Evolutionary conservation across 2,329 filamentous ascomycete species (phyloP).

Genomic region (Aspergillus sp.): DNA sequence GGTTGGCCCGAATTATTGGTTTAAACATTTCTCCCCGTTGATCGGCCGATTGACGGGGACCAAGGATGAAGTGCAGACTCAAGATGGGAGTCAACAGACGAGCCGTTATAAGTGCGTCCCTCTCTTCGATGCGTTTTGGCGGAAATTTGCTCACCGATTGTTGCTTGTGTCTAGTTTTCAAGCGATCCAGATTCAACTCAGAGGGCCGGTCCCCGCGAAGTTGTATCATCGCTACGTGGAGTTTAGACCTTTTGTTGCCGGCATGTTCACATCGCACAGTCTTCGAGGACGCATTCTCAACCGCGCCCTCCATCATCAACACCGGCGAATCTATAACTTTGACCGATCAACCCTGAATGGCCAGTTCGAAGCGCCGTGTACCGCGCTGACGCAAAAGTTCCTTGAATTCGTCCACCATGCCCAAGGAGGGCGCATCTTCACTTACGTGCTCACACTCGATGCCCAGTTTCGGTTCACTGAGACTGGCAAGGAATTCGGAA

Average conservation of each 20-base stretch:
- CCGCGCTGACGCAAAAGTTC: constrained; percentile 74
- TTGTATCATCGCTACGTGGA: constrained; percentile 93
- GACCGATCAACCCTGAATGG: constrained; percentile 74
- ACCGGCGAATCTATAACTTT: constrained; percentile 85
- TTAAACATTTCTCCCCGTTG: constrained; percentile 84
- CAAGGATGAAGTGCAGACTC: constrained; percentile 62
- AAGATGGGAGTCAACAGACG: constrained; percentile 53
- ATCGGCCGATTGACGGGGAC: constrained; percentile 77
- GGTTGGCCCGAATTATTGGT: constrained; percentile 71
- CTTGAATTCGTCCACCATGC: constrained; percentile 84
- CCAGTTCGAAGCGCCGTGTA: constrained; percentile 62
- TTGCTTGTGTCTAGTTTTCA: constrained; percentile 66
- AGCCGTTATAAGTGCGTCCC: constrained; percentile 72
- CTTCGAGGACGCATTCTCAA: constrained; percentile 78
- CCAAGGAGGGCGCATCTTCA: constrained; percentile 82
- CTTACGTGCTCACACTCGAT: constrained; percentile 87
- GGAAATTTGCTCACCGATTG: not conserved
- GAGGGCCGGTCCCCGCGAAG: constrained; percentile 74
- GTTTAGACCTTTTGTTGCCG: constrained; percentile 84
- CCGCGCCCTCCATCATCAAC: constrained; percentile 85
- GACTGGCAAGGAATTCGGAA: constrained; percentile 91
- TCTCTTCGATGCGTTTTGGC: not conserved
- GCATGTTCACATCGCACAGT: constrained; percentile 80
- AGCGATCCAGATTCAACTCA: constrained; percentile 84
- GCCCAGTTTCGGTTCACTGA: constrained; percentile 87